Conservation (phyloP, 345 rosid genomes). For the Firmiana major region DNA sequence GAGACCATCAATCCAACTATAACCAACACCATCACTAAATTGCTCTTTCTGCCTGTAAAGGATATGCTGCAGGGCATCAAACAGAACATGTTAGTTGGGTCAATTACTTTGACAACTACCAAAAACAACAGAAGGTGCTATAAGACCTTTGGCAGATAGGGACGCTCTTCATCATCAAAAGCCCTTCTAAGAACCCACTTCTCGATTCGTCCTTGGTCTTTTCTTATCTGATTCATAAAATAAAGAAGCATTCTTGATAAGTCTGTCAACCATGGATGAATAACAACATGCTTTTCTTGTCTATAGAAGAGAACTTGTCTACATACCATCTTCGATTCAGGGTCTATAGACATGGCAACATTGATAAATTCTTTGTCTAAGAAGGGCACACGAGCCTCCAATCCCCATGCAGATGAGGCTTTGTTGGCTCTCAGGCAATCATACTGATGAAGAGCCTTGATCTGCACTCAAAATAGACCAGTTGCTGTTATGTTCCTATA, state of each 20-base stretch:
- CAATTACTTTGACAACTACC: neutral
- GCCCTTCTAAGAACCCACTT: conserved; percentile 88
- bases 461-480: conserved; percentile 35
- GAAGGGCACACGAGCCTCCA: conserved; percentile 89
- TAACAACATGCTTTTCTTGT: neutral
- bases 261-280: neutral
- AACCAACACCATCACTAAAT: conserved; percentile 96
- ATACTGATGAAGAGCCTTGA: conserved; percentile 84
- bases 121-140: neutral
- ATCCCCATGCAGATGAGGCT: conserved; percentile 91
- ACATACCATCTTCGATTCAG: conserved; percentile 76
- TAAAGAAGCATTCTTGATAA: neutral
- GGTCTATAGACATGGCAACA: conserved; percentile 77
- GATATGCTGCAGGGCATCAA: conserved; percentile 53
- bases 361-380: conserved; percentile 82
- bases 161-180: conserved; percentile 76
- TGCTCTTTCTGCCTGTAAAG: conserved; percentile 96
- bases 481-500: neutral
- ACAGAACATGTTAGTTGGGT: conserved; percentile 18
- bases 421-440: conserved; percentile 95
- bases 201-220: conserved; percentile 62
- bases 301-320: neutral
- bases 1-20: conserved; percentile 97
- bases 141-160: conserved; percentile 82
- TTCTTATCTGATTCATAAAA: conserved; percentile 45